A percentile compares a stretch with the other conserved stretches of the same genome.
phyloP scores from a whole-genome alignment of 169 alveolate species.

The Cryptosporidium parvum region DNA sequence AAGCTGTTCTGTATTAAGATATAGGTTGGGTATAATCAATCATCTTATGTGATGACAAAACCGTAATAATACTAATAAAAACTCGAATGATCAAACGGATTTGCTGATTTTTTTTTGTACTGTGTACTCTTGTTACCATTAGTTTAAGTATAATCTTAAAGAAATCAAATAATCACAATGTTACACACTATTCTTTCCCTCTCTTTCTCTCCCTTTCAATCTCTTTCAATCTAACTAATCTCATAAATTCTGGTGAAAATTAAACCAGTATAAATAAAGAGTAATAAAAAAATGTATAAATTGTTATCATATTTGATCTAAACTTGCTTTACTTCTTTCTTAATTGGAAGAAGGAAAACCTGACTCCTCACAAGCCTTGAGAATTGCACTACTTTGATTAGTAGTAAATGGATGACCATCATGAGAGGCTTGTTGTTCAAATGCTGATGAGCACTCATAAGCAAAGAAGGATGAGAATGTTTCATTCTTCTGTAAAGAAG shows the following conservation, averaged over 20 bases:
- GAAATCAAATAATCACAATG: not conserved
- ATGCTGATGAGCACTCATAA: slow-evolving; percentile 67
- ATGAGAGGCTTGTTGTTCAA: slow-evolving; percentile 60
- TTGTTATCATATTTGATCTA: not conserved
- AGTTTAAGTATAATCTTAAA: not conserved
- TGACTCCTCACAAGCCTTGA: slow-evolving; percentile 52
- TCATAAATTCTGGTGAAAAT: not conserved
- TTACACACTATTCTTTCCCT: too few relatives aligned
- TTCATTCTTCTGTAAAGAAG: slow-evolving; percentile 22
- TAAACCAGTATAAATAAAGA: not conserved
- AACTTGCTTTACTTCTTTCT: not conserved
- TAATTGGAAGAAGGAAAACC: slow-evolving; percentile 45
- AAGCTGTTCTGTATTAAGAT: not conserved
- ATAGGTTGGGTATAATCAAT: not conserved
- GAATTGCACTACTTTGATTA: slow-evolving; percentile 5
- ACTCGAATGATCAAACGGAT: not conserved
- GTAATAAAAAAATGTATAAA: not conserved
- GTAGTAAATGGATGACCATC: slow-evolving; percentile 41
- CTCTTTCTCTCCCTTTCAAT: too few relatives aligned
- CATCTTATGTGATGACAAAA: too few relatives aligned
- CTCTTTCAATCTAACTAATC: too few relatives aligned
- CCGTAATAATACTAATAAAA: not conserved
- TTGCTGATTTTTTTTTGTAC: too few relatives aligned
- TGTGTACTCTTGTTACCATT: not conserved
- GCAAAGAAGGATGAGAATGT: slow-evolving; percentile 41